Conservation (phyloP, 2,329 filamentous ascomycete genomes). For the Sphaerulina populicola region DNA sequence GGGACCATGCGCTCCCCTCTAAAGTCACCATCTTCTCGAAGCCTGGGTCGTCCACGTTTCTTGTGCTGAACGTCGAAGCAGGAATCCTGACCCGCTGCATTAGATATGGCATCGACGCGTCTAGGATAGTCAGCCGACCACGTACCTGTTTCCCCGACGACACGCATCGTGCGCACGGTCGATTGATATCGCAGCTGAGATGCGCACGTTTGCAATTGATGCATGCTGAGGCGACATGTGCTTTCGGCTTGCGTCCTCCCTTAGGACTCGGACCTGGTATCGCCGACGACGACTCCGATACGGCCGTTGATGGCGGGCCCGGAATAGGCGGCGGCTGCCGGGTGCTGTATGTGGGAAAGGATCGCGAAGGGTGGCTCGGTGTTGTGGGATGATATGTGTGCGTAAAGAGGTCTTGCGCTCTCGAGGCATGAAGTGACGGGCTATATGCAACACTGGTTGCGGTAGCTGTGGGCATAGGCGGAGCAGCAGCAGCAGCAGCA, state of each 20-base stretch:
- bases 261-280: constrained; percentile 9
- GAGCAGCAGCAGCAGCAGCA: background rate
- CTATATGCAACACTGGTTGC: constrained; percentile 7
- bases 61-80: constrained; percentile 82
- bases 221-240: constrained; percentile 76
- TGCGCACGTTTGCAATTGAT: constrained; percentile 80
- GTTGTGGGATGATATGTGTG: background rate
- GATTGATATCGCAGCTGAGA: constrained; percentile 58
- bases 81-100: constrained; percentile 49
- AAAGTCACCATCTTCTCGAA: constrained; percentile 55
- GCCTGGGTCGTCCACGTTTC: constrained; percentile 67
- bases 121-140: constrained; percentile 1
- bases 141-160: constrained; percentile 62
- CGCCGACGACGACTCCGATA: constrained; percentile 2
- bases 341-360: constrained; percentile 4
- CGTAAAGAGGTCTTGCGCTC: background rate
- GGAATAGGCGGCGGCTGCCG: constrained; percentile 7
- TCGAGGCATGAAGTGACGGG: constrained; percentile 7
- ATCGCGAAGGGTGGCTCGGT: background rate
- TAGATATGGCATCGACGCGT: background rate
- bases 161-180: constrained; percentile 69
- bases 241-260: constrained; percentile 35
- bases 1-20: constrained; percentile 20
- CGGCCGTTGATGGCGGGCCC: background rate
- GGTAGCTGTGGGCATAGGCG: constrained; percentile 18